Conservation (phyloP, 2,329 filamentous ascomycete species). For the Clarireedia sp. region DNA sequence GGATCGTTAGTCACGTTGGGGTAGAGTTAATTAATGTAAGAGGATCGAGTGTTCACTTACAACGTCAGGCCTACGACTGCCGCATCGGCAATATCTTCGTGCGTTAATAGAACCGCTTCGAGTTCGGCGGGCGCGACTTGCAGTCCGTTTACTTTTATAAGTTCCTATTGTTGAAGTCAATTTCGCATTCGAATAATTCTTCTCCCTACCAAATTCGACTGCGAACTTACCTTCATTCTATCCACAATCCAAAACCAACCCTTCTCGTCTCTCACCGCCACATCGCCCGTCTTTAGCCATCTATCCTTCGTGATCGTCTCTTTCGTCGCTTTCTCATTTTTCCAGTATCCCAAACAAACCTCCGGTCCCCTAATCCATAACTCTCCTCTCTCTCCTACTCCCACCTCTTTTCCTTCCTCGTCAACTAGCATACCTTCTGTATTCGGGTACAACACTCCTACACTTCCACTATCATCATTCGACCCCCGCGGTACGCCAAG, state of each 20-base stretch:
- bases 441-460: no score
- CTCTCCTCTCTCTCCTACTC: constrained; percentile 34
- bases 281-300: constrained; percentile 50
- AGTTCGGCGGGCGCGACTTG: constrained; percentile 54
- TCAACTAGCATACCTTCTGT: no score
- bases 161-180: constrained; percentile 34
- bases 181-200: no score
- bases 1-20: no score
- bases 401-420: constrained; percentile 25
- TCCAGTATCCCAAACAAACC: constrained; percentile 36
- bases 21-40: no score
- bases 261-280: constrained; percentile 41
- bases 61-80: constrained; percentile 44
- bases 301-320: constrained; percentile 34
- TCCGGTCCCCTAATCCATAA: constrained; percentile 38
- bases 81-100: constrained; percentile 45
- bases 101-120: constrained; percentile 43
- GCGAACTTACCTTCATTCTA: constrained; percentile 32
- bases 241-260: constrained; percentile 58
- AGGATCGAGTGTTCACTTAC: no score
- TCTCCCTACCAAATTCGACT: not conserved
- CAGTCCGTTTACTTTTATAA: constrained; percentile 51
- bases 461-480: no score
- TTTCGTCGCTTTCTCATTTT: constrained; percentile 31
- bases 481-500: no score